phyloP scores from a whole-genome alignment of 164 flowering plant species.

The Vitis cinerea region DNA sequence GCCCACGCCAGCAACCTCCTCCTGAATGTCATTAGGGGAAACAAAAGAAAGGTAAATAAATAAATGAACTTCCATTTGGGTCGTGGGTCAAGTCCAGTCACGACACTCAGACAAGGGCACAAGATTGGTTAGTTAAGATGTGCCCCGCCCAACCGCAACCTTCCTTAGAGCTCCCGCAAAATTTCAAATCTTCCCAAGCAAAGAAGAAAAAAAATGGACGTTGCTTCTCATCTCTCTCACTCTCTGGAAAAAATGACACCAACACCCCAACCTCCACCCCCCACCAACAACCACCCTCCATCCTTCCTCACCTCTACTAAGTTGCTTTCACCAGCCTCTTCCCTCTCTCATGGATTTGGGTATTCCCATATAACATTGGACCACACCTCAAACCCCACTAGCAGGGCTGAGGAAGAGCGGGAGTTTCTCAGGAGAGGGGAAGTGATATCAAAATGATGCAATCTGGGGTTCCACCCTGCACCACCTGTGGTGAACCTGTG shows the following conservation, averaged over 20 bases:
- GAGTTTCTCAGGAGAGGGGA: not conserved
- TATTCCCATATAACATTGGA: conserved; percentile 2
- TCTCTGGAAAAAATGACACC: conserved; percentile 35
- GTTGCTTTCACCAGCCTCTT: conserved; percentile 16
- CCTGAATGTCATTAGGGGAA: too few relatives aligned
- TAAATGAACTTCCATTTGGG: too few relatives aligned
- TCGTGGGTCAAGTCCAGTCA: too few relatives aligned
- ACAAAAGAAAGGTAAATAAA: too few relatives aligned
- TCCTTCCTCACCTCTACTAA: conserved; percentile 29
- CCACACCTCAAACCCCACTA: not conserved
- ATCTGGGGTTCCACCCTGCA: conserved; percentile 67
- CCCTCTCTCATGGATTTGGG: conserved; percentile 15
- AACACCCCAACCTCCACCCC: conserved; percentile 55
- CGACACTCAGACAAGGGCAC: not conserved
- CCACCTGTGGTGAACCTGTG: conserved; percentile 72
- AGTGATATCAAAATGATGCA: conserved; percentile 58
- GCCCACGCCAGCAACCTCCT: too few relatives aligned
- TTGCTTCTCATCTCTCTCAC: conserved; percentile 56
- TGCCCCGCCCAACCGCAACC: conserved; percentile 44
- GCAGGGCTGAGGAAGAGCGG: not conserved
- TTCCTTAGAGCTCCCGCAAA: conserved; percentile 63
- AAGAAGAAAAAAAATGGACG: conserved; percentile 19
- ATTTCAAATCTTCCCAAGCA: conserved; percentile 22
- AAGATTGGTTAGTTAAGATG: conserved; percentile 39
- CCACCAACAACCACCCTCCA: conserved; percentile 29